Base-by-base conservation (phyloP, 208 protist genomes). In the Leishmania mexicana region DNA sequence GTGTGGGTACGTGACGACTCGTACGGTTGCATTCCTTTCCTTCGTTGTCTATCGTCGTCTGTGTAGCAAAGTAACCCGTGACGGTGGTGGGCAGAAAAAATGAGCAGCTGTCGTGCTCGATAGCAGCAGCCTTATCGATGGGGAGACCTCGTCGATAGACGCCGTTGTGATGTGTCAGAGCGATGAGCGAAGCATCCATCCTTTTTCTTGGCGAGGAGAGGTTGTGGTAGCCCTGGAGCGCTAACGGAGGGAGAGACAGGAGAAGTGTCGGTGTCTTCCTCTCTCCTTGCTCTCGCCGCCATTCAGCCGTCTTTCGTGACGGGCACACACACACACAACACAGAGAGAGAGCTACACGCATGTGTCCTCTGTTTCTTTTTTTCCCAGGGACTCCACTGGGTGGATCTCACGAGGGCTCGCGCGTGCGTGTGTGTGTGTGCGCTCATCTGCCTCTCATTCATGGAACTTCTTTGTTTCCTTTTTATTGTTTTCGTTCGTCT, bases 351-450 rank as follows among this genome's bases (percentile, higher is more conserved):
- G 19, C n/a, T 8, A 17, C 60, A 67, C 11, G 31, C 28, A 11
- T 67, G 60, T 67, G 21, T 17, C 19, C 60, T 24, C 53, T 8
- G 42, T 13, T 75, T 76, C 1, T 60, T 11, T 75, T 19, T 40
- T 28, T 0, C 42, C 13, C 53, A 45, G 49, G 3, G 19, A 15
- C 45, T n/a, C 28, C n/a, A 47, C 51, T 42, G 75, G 49, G 76
- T 45, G 28, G 8, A 35, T 35, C n/a, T 10, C 15, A 35, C 31
- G 28, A 67, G 7, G 28, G 31, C 0, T 28, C 21, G 21, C 45
- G 21, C 8, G 60, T 11, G 60, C 60, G 47, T 74, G 38, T 53
- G 31, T 78, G 76, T 74, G 45, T 74, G 64, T 53, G 13, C 70
- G 31, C 31, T 35, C 31, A 57, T 80, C 1, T 49, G 51, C 51